Base-by-base conservation (phyloP, 768 basidiomycete genomes). In the Mycena floridula region DNA sequence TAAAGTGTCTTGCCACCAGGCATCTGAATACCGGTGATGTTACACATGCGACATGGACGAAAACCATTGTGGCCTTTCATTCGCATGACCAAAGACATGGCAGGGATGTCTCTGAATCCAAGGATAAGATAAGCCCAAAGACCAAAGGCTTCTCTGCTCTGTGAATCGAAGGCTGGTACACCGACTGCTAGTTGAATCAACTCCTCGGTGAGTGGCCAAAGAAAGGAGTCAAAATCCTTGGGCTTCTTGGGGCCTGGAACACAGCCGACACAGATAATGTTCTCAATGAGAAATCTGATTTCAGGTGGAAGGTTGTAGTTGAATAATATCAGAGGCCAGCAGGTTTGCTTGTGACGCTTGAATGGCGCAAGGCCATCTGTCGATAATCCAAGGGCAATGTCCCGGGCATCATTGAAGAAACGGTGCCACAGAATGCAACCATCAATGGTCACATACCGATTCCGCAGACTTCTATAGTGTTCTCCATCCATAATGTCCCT, bases 261-360 rank as follows among this genome's bases (percentile, higher is more conserved):
- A 42, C 65, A 44, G 2, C 59, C 56, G 5, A 66, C 27, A 12
- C 50, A 53, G 3, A 68, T 40, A 9, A 66, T 53, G 24, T 65
- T 50, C 2, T 50, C 35, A 8, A 53, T 36, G 22, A 59, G 60
- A 16, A 54, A 59, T 1, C 53, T 52, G 4, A 54, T 40, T 15
- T 61, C 50, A 0, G n/a, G n/a, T n/a, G n/a, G n/a, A n/a, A n/a
- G n/a, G n/a, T n/a, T n/a, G n/a, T n/a, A n/a, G n/a, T n/a, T 64
- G 65, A 4, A 59, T 62, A 0, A 69, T 48, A 37, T 68, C 70
- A 52, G 56, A 61, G 47, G 65, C n/a, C n/a, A n/a, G n/a, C n/a
- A n/a, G n/a, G n/a, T n/a, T n/a, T n/a, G n/a, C n/a, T n/a, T n/a
- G n/a, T 66, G 48, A 61, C 55, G 44, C 25, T 54, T 53, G 43